These are phyloP conservation scores for Planoprotostelium fungivorum DNA, from an alignment of 78 protist genomes.

Conservation along the genomic window DNA sequence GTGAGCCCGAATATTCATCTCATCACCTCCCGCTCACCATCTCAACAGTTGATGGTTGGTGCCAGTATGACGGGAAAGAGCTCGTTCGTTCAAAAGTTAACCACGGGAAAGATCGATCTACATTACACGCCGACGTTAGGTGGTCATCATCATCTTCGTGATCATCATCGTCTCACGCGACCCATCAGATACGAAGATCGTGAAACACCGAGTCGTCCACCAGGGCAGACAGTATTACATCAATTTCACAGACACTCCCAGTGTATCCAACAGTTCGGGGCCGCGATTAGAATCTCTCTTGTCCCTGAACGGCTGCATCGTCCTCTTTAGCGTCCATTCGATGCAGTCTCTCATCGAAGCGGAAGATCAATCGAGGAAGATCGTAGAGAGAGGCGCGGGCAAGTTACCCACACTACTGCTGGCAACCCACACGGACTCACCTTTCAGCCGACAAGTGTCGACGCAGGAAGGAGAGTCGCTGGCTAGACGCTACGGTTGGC, in stretches of 20 bases:
- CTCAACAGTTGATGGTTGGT: not conserved
- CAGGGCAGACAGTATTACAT: not conserved
- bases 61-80: not conserved
- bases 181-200: not conserved
- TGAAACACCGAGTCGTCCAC: not conserved
- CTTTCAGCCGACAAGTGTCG: not conserved
- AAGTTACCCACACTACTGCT: not conserved
- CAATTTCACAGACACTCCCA: not conserved
- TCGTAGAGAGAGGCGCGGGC: not conserved
- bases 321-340: not conserved
- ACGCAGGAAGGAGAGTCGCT: not conserved
- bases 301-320: not conserved
- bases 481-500: not conserved
- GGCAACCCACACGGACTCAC: not conserved
- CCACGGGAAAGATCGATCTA: not conserved
- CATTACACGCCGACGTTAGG: not conserved
- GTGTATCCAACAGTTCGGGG: not conserved
- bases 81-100: not conserved
- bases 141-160: not conserved
- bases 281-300: not conserved
- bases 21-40: not conserved
- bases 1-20: not conserved
- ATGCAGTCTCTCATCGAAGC: not conserved
- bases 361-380: not conserved
- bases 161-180: not conserved